A percentile compares a stretch with the other conserved stretches of the same genome.
phyloP scores from a whole-genome alignment of 768 basidiomycete species.

The Suillus americanus region DNA sequence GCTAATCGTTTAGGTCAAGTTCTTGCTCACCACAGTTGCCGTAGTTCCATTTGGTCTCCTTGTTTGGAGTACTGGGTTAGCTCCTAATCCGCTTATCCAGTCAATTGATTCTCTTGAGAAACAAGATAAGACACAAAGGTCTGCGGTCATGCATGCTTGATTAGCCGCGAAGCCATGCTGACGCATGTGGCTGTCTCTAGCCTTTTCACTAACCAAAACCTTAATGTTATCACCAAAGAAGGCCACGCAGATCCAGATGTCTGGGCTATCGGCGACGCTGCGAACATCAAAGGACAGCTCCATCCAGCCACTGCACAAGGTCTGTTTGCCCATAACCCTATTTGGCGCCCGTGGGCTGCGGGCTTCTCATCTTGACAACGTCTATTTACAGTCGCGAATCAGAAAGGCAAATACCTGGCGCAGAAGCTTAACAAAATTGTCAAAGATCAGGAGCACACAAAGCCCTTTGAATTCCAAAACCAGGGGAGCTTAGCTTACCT shows the following conservation, averaged over 20 bases:
- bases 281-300: conserved; percentile 51
- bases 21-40: conserved; percentile 8
- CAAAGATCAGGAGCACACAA: conserved; percentile 43
- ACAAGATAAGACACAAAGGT: conserved; percentile 58
- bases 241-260: conserved; percentile 62
- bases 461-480: conserved; percentile 71
- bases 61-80: conserved; percentile 86
- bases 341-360: conserved; percentile 18
- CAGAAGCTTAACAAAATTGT: conserved; percentile 66
- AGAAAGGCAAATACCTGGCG: conserved; percentile 68
- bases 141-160: conserved; percentile 13
- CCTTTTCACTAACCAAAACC: conserved; percentile 51
- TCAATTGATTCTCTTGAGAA: conserved; percentile 61
- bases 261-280: conserved; percentile 82
- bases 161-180: conserved; percentile 23
- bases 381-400: conserved; percentile 59
- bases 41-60: conserved; percentile 78
- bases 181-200: conserved; percentile 22
- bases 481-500: conserved; percentile 79
- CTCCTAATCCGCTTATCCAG: conserved; percentile 76
- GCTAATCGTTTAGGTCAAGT: conserved; percentile 8
- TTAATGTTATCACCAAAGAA: conserved; percentile 60
- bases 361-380: conserved; percentile 17
- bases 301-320: conserved; percentile 89
- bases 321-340: conserved; percentile 21